Evolutionary conservation across 495 filamentous ascomycete species (phyloP).

Genomic region (Extremus antarcticus): DNA sequence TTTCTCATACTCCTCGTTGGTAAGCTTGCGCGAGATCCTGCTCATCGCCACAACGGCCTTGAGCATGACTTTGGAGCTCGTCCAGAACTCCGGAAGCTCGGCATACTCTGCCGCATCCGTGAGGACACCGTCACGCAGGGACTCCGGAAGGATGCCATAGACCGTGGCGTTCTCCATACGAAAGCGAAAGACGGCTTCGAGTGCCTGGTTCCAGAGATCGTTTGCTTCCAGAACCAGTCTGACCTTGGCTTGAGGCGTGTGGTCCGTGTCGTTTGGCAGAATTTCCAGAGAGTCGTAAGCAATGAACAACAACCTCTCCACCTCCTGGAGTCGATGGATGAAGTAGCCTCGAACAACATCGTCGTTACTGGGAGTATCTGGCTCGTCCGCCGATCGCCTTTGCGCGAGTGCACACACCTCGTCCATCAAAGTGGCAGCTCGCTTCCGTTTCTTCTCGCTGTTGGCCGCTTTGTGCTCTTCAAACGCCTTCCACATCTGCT

Average conservation of each 20-base stretch:
- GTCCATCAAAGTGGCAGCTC: slow-evolving; percentile 33
- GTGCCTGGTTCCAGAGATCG: slow-evolving; percentile 59
- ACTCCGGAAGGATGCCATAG: slow-evolving; percentile 60
- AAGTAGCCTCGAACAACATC: slow-evolving; percentile 76
- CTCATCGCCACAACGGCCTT: slow-evolving; percentile 45
- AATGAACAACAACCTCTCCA: slow-evolving; percentile 68
- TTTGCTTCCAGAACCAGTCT: slow-evolving; percentile 48
- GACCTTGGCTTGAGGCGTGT: slow-evolving; percentile 13
- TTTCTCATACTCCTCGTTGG: slow-evolving; percentile 20
- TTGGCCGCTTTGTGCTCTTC: slow-evolving; percentile 42
- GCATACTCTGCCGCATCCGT: slow-evolving; percentile 39
- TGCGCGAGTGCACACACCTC: slow-evolving; percentile 62
- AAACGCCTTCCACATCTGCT: slow-evolving; percentile 66
- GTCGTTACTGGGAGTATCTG: slow-evolving; percentile 47
- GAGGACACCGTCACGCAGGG: slow-evolving; percentile 59
- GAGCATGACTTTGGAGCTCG: slow-evolving; percentile 51
- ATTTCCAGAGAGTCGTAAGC: slow-evolving; percentile 60
- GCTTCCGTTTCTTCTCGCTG: slow-evolving; percentile 33
- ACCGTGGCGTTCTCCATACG: slow-evolving; percentile 50
- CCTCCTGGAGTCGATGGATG: slow-evolving; percentile 57
- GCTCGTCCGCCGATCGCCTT: slow-evolving; percentile 55
- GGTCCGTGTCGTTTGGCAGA: slow-evolving; percentile 43
- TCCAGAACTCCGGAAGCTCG: slow-evolving; percentile 70
- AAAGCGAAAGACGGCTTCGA: slow-evolving; percentile 65
- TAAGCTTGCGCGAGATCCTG: slow-evolving; percentile 30